Evolutionary conservation across 805 yeast genomes (phyloP).

Genomic region (Grigorovia jiainica): DNA sequence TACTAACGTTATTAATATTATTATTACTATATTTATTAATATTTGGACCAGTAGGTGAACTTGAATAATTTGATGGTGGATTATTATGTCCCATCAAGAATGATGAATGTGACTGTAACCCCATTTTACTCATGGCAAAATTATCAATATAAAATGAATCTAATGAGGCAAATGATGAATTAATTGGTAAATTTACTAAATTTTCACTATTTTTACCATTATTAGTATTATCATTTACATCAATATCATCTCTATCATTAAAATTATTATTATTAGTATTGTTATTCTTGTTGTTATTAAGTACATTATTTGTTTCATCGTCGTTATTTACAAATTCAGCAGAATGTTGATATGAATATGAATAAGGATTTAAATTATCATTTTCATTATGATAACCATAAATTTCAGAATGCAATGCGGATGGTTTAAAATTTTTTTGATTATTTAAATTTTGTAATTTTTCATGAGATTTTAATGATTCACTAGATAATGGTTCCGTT

Average conservation of each 20-base stretch:
- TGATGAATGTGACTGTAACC: slow-evolving; percentile 3
- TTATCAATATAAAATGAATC: slow-evolving; percentile 54
- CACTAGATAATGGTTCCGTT: slow-evolving; percentile 53
- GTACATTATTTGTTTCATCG: neutral
- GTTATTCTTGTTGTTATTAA: neutral
- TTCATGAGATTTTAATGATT: slow-evolving; percentile 23
- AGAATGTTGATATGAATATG: neutral
- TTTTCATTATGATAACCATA: slow-evolving; percentile 1
- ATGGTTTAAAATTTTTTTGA: neutral
- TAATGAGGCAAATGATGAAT: slow-evolving; percentile 70
- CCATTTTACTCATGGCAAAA: slow-evolving; percentile 28
- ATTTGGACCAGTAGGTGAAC: neutral
- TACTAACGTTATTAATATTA: neutral
- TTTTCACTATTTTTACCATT: slow-evolving; percentile 23
- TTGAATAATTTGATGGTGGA: neutral
- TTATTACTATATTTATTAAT: slow-evolving; percentile 1
- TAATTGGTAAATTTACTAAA: slow-evolving; percentile 56
- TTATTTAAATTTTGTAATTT: neutral
- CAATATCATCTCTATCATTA: no score
- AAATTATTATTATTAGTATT: neutral
- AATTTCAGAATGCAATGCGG: slow-evolving; percentile 2
- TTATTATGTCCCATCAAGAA: neutral
- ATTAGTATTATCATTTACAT: neutral
- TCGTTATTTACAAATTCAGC: neutral
- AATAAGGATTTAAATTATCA: neutral